These are phyloP conservation scores for Coniochaeta ligniaria DNA, from an alignment of 2,329 filamentous ascomycete species.

Conservation along the genomic window DNA sequence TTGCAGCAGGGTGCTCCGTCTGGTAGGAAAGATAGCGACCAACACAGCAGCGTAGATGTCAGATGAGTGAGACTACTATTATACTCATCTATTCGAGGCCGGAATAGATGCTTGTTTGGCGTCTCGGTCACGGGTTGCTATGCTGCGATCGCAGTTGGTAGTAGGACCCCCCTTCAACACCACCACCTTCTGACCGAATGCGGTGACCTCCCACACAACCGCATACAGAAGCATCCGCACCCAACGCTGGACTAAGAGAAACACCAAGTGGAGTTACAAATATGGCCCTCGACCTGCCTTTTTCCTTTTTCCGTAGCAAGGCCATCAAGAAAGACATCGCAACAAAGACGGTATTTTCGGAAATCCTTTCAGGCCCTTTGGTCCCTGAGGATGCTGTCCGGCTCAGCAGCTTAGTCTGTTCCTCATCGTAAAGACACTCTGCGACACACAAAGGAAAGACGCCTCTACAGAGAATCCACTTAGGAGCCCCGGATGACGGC, in stretches of 20 bases:
- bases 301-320: not conserved
- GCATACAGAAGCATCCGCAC: not conserved
- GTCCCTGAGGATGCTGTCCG: not conserved
- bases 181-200: slow-evolving; percentile 2
- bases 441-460: slow-evolving; percentile 1
- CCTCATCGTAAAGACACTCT: not conserved
- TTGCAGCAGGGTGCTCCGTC: not conserved
- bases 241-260: not conserved
- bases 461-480: not conserved
- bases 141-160: not conserved
- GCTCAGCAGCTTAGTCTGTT: not conserved
- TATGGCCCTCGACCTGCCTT: not conserved
- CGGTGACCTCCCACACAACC: not conserved
- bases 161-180: not conserved
- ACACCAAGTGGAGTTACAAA: not conserved
- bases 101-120: not conserved
- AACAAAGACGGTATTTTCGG: slow-evolving; percentile 2
- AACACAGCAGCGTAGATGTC: not conserved
- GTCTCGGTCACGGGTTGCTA: not conserved
- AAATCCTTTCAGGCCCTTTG: not conserved
- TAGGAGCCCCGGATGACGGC: not conserved
- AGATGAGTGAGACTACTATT: not conserved
- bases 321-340: slow-evolving; percentile 1
- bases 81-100: not conserved
- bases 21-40: not conserved